Evolutionary conservation across 1,139 yeast species (phyloP).

Genomic region (Yamadazyma diddensiae): DNA sequence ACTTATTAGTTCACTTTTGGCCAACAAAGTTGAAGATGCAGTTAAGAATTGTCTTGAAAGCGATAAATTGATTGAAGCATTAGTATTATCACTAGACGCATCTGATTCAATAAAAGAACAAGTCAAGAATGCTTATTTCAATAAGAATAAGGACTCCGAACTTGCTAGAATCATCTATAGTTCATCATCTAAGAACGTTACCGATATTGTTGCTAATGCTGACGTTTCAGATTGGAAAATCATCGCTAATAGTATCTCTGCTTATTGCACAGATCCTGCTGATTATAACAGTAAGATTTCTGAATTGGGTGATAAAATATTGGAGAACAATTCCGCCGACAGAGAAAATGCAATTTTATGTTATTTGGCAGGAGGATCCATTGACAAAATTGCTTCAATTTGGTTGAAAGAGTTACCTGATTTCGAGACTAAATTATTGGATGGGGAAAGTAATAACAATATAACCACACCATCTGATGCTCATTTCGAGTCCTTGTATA

Average conservation of each 20-base stretch:
- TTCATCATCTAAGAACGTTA: slow-evolving; percentile 55
- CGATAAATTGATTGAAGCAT: slow-evolving; percentile 71
- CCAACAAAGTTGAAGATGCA: slow-evolving; percentile 66
- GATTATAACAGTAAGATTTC: slow-evolving; percentile 55
- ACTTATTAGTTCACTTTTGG: slow-evolving; percentile 56
- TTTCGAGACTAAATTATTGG: slow-evolving; percentile 52
- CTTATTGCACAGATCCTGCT: slow-evolving; percentile 47
- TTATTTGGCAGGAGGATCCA: slow-evolving; percentile 77
- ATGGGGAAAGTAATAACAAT: slow-evolving; percentile 29
- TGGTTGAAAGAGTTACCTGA: slow-evolving; percentile 79
- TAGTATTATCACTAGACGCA: slow-evolving; percentile 74
- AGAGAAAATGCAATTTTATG: slow-evolving; percentile 77
- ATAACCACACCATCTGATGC: slow-evolving; percentile 75
- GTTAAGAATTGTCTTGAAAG: slow-evolving; percentile 63
- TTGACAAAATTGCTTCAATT: slow-evolving; percentile 73
- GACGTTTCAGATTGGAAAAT: slow-evolving; percentile 82
- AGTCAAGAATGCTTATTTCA: slow-evolving; percentile 71
- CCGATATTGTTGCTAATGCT: slow-evolving; percentile 76
- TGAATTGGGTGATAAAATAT: slow-evolving; percentile 67
- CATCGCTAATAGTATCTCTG: slow-evolving; percentile 66
- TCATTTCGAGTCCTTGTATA: slow-evolving; percentile 75
- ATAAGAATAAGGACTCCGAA: slow-evolving; percentile 51
- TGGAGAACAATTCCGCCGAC: slow-evolving; percentile 27
- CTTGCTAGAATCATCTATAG: slow-evolving; percentile 74
- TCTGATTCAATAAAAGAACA: slow-evolving; percentile 59